phyloP scores from a whole-genome alignment of 2,329 filamentous ascomycete species.

The Claviceps digitariae region DNA sequence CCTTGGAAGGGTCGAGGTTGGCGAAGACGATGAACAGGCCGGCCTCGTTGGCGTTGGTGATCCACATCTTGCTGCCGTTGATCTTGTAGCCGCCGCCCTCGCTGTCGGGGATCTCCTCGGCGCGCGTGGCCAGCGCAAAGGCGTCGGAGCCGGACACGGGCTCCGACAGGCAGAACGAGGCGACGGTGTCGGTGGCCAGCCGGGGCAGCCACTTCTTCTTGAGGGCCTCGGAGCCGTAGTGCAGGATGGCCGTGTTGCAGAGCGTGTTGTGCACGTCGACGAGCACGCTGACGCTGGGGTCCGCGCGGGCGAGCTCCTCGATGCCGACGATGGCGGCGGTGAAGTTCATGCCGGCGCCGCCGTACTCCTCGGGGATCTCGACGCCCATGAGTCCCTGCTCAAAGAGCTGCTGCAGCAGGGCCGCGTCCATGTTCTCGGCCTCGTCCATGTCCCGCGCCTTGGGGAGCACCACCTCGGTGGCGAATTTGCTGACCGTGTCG shows the following conservation, averaged over 20 bases:
- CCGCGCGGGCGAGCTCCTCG: conserved; percentile 86
- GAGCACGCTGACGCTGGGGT: conserved; percentile 89
- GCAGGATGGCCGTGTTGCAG: conserved; percentile 85
- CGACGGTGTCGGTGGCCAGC: conserved; percentile 79
- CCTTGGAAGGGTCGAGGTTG: conserved; percentile 81
- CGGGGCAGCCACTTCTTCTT: conserved; percentile 84
- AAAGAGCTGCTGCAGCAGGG: conserved; percentile 81
- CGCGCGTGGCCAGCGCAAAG: conserved; percentile 87
- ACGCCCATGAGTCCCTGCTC: conserved; percentile 96
- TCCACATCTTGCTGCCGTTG: conserved; percentile 97
- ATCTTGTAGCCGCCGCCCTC: conserved; percentile 57
- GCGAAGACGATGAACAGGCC: conserved; percentile 96
- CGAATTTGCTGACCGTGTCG: conserved; percentile 83
- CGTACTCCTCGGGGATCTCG: conserved; percentile 89
- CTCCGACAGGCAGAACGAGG: conserved; percentile 86
- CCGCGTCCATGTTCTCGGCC: conserved; percentile 81
- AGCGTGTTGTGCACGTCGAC: conserved; percentile 97
- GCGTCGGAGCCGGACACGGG: conserved; percentile 89
- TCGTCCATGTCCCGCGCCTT: conserved; percentile 97
- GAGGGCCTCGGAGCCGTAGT: conserved; percentile 62
- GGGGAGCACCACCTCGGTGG: conserved; percentile 74
- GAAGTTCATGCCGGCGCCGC: conserved; percentile 85
- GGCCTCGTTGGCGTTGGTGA: conserved; percentile 92
- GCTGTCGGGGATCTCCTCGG: conserved; percentile 57
- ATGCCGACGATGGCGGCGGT: conserved; percentile 92